Conservation (phyloP, 2,329 filamentous ascomycete species). For the Fusarium piperis region DNA sequence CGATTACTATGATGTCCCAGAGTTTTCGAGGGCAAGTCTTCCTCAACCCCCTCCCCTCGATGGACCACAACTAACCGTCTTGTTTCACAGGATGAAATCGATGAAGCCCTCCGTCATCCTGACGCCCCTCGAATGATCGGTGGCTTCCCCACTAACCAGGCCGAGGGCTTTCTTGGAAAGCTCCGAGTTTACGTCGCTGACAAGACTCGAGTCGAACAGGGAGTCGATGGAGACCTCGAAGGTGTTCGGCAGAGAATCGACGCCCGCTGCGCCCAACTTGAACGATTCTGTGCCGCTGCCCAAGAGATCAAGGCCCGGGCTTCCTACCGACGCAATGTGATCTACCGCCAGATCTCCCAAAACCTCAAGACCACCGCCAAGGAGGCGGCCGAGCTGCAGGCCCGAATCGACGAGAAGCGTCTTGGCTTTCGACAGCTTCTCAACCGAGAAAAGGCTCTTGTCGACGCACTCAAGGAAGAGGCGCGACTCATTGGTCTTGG, state of each 20-base stretch:
- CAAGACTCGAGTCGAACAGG: neutral
- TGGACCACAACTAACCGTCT: neutral
- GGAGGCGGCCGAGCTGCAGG: no score
- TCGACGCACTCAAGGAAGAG: neutral
- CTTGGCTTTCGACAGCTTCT: neutral
- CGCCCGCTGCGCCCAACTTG: constrained; percentile 25
- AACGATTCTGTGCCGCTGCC: neutral
- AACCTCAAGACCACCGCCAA: neutral
- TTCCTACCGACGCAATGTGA: neutral
- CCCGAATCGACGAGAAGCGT: neutral
- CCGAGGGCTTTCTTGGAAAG: neutral
- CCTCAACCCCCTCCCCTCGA: neutral
- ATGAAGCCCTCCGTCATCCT: constrained; percentile 30
- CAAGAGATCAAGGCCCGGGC: neutral
- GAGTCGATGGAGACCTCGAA: neutral
- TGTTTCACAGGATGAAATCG: constrained; percentile 22
- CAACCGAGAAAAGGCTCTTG: constrained; percentile 9
- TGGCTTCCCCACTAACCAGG: neutral
- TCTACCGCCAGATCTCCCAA: neutral
- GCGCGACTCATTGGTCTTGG: constrained; percentile 14
- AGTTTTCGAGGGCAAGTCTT: neutral
- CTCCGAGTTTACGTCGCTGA: neutral
- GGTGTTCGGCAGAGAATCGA: constrained; percentile 7
- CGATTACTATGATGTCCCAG: neutral
- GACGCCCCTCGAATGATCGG: constrained; percentile 15